Evolutionary conservation across 306 rosid species (phyloP).

Genomic region (Quercus gilva): DNA sequence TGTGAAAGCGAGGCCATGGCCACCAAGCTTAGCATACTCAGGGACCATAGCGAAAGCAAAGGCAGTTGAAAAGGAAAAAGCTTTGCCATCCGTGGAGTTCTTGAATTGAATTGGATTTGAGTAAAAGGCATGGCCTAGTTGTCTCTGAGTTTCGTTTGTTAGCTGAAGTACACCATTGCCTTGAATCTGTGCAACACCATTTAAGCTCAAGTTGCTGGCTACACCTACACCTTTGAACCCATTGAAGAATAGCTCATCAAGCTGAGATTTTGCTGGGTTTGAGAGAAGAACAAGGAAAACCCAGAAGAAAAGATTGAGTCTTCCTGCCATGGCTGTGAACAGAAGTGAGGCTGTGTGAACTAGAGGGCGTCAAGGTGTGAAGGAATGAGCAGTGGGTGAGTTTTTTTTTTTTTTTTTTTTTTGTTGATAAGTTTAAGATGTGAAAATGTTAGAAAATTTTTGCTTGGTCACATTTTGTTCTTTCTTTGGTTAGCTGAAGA

Average conservation of each 20-base stretch:
- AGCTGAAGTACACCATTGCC: constrained; percentile 23
- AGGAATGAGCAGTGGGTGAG: neutral
- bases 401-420: too few species aligned
- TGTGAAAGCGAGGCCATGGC: constrained; percentile 54
- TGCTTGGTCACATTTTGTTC: neutral
- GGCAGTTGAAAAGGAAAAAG: constrained; percentile 41
- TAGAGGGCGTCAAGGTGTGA: neutral
- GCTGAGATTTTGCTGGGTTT: neutral
- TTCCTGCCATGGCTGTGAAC: constrained; percentile 16
- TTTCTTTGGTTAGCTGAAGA: neutral
- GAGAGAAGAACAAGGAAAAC: constrained; percentile 8
- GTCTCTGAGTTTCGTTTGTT: constrained; percentile 33
- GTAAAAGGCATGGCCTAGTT: constrained; percentile 44
- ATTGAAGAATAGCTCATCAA: constrained; percentile 15
- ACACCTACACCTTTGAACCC: constrained; percentile 2
- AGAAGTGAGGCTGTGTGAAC: neutral
- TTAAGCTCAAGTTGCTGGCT: constrained; percentile 18
- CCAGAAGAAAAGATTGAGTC: constrained; percentile 8
- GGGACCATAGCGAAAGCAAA: constrained; percentile 42
- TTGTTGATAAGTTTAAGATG: too few species aligned
- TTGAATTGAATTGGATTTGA: constrained; percentile 34
- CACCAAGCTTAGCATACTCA: constrained; percentile 40
- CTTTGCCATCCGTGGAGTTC: constrained; percentile 19
- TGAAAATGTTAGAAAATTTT: neutral
- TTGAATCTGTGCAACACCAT: constrained; percentile 21